phyloP scores from a whole-genome alignment of 2,329 filamentous ascomycete species.

The Endocalyx cinctus region DNA sequence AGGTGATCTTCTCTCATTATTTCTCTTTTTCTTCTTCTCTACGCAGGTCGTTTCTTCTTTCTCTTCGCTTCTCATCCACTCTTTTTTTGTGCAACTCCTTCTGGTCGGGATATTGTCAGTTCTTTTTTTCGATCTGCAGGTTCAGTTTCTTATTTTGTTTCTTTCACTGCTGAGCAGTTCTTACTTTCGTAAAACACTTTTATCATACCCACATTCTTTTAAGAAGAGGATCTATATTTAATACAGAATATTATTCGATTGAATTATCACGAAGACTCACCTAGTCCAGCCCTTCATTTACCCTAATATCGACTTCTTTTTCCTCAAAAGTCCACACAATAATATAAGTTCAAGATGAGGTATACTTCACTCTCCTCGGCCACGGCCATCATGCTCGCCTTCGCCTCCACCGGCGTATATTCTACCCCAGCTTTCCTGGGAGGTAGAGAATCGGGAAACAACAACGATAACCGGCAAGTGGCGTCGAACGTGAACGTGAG shows the following conservation, averaged over 20 bases:
- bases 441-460: background rate
- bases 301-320: too few relatives aligned
- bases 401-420: slow-evolving; percentile 14
- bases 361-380: too few relatives aligned
- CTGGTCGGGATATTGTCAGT: too few relatives aligned
- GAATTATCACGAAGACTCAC: background rate
- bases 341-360: too few relatives aligned
- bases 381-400: slow-evolving; percentile 10
- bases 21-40: slow-evolving; percentile 3
- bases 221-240: background rate
- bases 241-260: background rate
- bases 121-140: slow-evolving; percentile 14
- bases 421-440: slow-evolving; percentile 3
- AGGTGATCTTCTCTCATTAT: slow-evolving; percentile 6
- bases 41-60: slow-evolving; percentile 13
- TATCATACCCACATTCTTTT: background rate
- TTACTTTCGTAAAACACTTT: background rate
- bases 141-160: background rate
- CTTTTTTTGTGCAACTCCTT: slow-evolving; percentile 4
- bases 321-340: too few relatives aligned
- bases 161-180: slow-evolving; percentile 5
- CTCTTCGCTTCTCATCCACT: slow-evolving; percentile 9
- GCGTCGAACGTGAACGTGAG: background rate
- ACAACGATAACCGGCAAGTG: background rate
- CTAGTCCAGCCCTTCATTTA: background rate